phyloP scores from a whole-genome alignment of 371 early-diverging fungal genomes.

The Conidiobolus incongruus region DNA sequence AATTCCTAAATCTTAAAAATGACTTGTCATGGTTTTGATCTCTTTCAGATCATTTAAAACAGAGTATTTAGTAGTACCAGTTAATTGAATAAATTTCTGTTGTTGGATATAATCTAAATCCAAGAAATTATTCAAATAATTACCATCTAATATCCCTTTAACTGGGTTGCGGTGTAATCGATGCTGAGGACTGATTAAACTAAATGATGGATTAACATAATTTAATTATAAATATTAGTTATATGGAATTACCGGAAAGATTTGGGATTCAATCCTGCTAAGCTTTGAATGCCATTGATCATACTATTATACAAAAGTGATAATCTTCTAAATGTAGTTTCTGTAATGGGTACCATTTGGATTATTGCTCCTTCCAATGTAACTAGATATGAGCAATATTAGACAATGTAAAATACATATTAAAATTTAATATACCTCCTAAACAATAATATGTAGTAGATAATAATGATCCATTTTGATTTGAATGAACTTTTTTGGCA shows the following conservation, averaged over 20 bases:
- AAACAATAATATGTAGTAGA: background rate
- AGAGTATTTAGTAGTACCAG: conserved; percentile 59
- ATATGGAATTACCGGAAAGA: conserved; percentile 31
- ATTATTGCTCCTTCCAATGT: conserved; percentile 46
- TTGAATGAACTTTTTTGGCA: conserved; percentile 10
- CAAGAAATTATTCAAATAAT: conserved; percentile 49
- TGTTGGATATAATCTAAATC: conserved; percentile 43
- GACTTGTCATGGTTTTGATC: conserved; percentile 35
- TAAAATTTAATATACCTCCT: background rate
- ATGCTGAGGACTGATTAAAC: conserved; percentile 26
- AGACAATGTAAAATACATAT: background rate
- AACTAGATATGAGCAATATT: too few relatives aligned
- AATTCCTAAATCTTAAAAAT: too few relatives aligned
- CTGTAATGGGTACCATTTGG: conserved; percentile 59
- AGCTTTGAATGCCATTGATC: conserved; percentile 51
- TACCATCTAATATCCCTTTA: conserved; percentile 63
- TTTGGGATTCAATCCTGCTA: conserved; percentile 82
- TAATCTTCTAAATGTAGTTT: conserved; percentile 73
- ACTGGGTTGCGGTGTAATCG: conserved; percentile 36
- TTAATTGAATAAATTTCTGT: conserved; percentile 64
- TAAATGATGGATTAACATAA: background rate
- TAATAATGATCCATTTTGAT: conserved; percentile 7
- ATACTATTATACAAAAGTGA: conserved; percentile 50
- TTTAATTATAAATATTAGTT: background rate
- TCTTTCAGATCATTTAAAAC: conserved; percentile 69